Conservation (phyloP, 2,329 filamentous ascomycete species). For the Neophaeococcomyces mojaviensis region DNA sequence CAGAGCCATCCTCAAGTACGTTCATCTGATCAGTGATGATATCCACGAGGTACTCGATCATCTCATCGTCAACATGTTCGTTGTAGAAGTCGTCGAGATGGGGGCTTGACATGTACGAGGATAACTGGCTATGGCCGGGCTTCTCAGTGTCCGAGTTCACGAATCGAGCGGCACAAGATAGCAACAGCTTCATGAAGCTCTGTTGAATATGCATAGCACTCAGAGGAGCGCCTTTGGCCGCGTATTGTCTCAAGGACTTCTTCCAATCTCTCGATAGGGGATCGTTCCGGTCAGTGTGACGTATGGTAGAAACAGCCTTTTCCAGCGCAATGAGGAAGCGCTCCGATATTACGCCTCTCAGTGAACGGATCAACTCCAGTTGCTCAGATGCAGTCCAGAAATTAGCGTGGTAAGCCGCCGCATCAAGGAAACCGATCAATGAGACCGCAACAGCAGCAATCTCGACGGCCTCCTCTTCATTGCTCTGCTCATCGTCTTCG, state of each 20-base stretch:
- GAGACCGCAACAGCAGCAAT: constrained; percentile 74
- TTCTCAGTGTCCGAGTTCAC: constrained; percentile 56
- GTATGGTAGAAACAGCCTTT: constrained; percentile 80
- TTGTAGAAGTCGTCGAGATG: constrained; percentile 30
- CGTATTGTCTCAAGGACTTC: constrained; percentile 74
- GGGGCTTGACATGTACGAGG: constrained; percentile 59
- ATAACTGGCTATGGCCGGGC: constrained; percentile 59
- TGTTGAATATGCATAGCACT: constrained; percentile 87
- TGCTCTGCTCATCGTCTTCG: constrained; percentile 48
- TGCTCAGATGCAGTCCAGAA: constrained; percentile 76
- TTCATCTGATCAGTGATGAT: constrained; percentile 77
- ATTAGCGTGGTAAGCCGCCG: constrained; percentile 65
- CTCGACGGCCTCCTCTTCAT: constrained; percentile 49
- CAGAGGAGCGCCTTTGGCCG: constrained; percentile 67
- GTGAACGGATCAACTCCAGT: constrained; percentile 61
- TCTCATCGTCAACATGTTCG: constrained; percentile 30
- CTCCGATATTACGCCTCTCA: constrained; percentile 71
- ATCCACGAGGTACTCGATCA: constrained; percentile 55
- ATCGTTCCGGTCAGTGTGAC: constrained; percentile 64
- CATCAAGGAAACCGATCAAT: constrained; percentile 82
- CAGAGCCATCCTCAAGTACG: constrained; percentile 77
- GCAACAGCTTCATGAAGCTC: constrained; percentile 77
- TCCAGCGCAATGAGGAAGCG: constrained; percentile 79
- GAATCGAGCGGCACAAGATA: constrained; percentile 68
- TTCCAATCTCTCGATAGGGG: constrained; percentile 75